Evolutionary conservation across 139 green algal species (phyloP), one percentile per base, ranked within the genome.

Genomic region (Chlorella sp.): DNA sequence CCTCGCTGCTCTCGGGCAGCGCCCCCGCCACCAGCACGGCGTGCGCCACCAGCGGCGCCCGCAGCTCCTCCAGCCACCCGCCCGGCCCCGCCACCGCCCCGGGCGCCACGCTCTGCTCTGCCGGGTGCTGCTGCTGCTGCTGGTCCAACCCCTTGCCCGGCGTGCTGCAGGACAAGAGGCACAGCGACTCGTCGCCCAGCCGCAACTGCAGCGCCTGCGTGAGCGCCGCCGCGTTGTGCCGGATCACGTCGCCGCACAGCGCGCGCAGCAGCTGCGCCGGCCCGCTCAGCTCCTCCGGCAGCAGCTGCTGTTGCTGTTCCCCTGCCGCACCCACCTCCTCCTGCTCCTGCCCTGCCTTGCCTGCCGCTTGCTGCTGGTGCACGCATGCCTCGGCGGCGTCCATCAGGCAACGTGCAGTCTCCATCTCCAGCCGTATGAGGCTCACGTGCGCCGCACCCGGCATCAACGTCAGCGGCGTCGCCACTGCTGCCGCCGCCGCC

Each of bases 391-490:
- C 35, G 35, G 61, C 5, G 22, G 26, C 32, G 30, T 71, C 65
- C 23, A 71, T 6, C 1, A 31, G 35, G 32, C 22, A 51, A 5
- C 5, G 17, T 2, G 35, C 49, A 3, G 42, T 49, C 20, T 72
- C 67, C 35, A 61, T 42, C 29, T 72, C 67, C 27, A 72, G 67
- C 67, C 67, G 67, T 17, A 35, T 30, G 42, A 63, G 42, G 4
- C 67, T 34, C 67, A 72, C 3, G 42, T 49, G 35, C 67, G 42
- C 32, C 35, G n/a, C n/a, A n/a, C n/a, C n/a, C n/a, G n/a, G n/a
- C n/a, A n/a, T n/a, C n/a, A n/a, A n/a, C n/a, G n/a, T n/a, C n/a
- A n/a, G n/a, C n/a, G n/a, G n/a, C n/a, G n/a, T n/a, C n/a, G n/a
- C n/a, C n/a, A n/a, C n/a, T n/a, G n/a, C n/a, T n/a, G n/a, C n/a